These are phyloP conservation scores for Daldinia bambusicola DNA, from an alignment of 495 filamentous ascomycete species.

Conservation along the genomic window DNA sequence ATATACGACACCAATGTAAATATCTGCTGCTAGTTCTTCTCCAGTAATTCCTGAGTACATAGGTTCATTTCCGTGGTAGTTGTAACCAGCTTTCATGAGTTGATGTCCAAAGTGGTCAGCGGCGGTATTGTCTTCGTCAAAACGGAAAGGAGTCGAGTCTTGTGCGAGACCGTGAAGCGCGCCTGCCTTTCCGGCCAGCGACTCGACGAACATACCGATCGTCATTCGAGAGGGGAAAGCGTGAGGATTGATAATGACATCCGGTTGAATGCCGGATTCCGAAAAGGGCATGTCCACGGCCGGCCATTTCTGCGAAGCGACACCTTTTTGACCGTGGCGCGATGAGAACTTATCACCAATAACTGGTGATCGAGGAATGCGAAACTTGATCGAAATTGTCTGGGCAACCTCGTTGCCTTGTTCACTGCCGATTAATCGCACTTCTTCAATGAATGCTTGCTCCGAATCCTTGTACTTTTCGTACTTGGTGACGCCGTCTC, in stretches of 20 bases:
- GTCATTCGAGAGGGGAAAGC: conserved; percentile 99
- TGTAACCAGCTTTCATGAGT: conserved; percentile 92
- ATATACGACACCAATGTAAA: conserved; percentile 96
- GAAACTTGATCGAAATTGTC: conserved; percentile 88
- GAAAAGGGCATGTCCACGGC: conserved; percentile 95
- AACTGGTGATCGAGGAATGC: conserved; percentile 87
- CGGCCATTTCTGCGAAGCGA: conserved; percentile 97
- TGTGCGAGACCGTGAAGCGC: conserved; percentile 93
- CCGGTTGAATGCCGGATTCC: conserved; percentile 95
- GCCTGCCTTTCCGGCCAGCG: conserved; percentile 92
- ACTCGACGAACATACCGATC: conserved; percentile 99
- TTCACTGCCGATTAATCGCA: conserved; percentile 87
- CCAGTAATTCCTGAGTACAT: conserved; percentile 98
- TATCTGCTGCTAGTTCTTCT: conserved; percentile 91
- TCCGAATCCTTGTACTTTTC: conserved; percentile 94
- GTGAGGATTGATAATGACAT: conserved; percentile 99
- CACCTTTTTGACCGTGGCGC: conserved; percentile 97
- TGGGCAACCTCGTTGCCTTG: conserved; percentile 83
- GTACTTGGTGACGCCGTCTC: conserved; percentile 81
- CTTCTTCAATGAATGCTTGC: conserved; percentile 87
- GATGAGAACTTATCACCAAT: conserved; percentile 99
- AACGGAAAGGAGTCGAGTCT: conserved; percentile 93
- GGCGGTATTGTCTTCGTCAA: conserved; percentile 90
- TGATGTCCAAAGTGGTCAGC: conserved; percentile 96
- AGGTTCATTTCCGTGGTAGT: conserved; percentile 97